Evolutionary conservation across 2,329 filamentous ascomycete species (phyloP).

Genomic region (Xylariaceae sp.): DNA sequence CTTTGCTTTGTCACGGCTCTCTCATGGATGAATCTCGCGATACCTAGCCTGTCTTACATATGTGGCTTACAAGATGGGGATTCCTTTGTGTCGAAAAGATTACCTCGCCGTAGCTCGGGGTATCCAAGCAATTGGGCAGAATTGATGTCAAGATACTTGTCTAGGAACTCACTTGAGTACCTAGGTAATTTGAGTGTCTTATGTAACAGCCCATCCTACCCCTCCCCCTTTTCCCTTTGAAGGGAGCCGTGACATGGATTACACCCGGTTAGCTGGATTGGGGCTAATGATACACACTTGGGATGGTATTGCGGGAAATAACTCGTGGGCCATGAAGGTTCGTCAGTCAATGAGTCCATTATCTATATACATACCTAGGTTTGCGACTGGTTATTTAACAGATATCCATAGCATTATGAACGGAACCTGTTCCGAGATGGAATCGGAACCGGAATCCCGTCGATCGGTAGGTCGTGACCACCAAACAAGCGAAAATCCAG

Average conservation of each 20-base stretch:
- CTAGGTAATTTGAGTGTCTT: neutral
- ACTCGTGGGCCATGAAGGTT: no score
- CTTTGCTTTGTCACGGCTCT: no score
- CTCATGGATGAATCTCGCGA: neutral
- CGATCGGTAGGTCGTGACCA: neutral
- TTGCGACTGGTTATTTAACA: neutral
- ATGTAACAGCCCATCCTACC: neutral
- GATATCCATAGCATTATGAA: neutral
- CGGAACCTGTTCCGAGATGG: neutral
- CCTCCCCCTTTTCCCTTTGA: no score
- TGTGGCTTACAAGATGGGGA: neutral
- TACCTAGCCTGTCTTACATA: neutral
- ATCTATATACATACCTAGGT: no score
- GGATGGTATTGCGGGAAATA: no score
- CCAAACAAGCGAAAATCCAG: neutral
- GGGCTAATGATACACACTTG: no score
- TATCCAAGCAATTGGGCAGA: neutral
- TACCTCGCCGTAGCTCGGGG: neutral
- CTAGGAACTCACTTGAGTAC: neutral
- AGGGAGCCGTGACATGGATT: no score
- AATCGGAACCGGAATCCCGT: neutral
- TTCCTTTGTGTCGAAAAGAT: neutral
- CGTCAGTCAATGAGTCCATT: no score
- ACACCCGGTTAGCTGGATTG: no score
- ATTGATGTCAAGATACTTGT: neutral